Evolutionary conservation across 768 basidiomycete genomes (phyloP).

Genomic region (Kwoniella newhampshirensis): DNA sequence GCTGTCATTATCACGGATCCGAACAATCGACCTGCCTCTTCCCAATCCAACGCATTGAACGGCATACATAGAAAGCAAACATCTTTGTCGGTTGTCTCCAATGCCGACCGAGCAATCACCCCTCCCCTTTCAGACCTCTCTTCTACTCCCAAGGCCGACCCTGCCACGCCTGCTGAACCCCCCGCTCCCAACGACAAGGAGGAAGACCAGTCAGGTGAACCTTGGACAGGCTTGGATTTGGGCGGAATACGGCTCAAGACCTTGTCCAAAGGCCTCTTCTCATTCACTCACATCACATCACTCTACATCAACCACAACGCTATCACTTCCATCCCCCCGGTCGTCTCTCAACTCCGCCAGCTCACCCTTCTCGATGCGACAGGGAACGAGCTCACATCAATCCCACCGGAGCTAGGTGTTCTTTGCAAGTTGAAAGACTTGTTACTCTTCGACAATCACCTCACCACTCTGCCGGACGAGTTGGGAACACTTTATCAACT

Average conservation of each 20-base stretch:
- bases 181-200: constrained; percentile 60
- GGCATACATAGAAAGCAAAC: constrained; percentile 41
- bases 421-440: constrained; percentile 85
- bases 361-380: constrained; percentile 89
- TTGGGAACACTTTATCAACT: constrained; percentile 88
- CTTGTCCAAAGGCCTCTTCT: constrained; percentile 72
- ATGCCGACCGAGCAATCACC: constrained; percentile 39
- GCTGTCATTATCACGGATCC: constrained; percentile 92
- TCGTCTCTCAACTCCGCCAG: constrained; percentile 78
- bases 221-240: constrained; percentile 90
- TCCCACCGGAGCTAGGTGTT: constrained; percentile 89
- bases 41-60: constrained; percentile 47
- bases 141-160: constrained; percentile 65
- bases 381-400: constrained; percentile 71
- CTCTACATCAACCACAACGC: constrained; percentile 97
- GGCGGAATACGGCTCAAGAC: constrained; percentile 93
- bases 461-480: constrained; percentile 80
- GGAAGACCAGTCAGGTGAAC: constrained; percentile 59
- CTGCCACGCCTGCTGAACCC: constrained; percentile 62
- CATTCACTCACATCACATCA: constrained; percentile 87
- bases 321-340: constrained; percentile 71
- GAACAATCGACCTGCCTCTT: constrained; percentile 57
- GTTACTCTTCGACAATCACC: constrained; percentile 90
- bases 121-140: constrained; percentile 38
- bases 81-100: constrained; percentile 46